Evolutionary conservation across 495 filamentous ascomycete genomes (phyloP), one percentile per base, ranked within the genome.

Genomic region (Entonaema liquescens): DNA sequence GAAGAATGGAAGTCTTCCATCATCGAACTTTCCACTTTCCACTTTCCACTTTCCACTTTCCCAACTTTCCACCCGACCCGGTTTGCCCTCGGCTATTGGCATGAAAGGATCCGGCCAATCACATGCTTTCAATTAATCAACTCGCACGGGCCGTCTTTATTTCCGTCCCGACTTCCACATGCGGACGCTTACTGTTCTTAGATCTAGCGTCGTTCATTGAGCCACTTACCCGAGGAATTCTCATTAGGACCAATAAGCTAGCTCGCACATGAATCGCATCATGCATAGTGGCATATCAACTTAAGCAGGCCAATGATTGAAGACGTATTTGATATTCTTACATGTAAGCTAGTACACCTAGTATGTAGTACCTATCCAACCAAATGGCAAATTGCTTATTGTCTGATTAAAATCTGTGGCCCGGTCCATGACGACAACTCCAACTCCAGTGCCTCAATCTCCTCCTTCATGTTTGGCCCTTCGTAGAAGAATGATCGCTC

Each of bases 61-160:
- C n/a, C n/a, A n/a, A n/a, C n/a, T n/a, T n/a, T n/a, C 69, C 69
- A 67, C 62, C 73, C 71, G 73, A 73, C 73, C 75, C 70, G 73
- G 66, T 68, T 77, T 75, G 68, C 73, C 75, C 75, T 77, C 75
- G 75, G 75, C 68, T 77, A 77, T 77, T 62, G 62, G 12, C 29
- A 60, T 67, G 15, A 58, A 6, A 64, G 26, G 23, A 59, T 62
- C 72, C 59, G 36, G 28, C 75, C 75, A 77, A 77, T 77, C 67
- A 74, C 50, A 76, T 65, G 62, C 52, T 54, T 65, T 33, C 70
- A 71, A 77, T 77, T 77, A 77, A 74, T 77, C 73, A 75, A 68
- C 65, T 59, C 61, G 9, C 13, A 1, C 70, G 70, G 70, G 0
- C 65, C 61, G 50, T 73, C 29, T 54, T 21, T 65, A 29, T 12